Evolutionary conservation across 2,329 filamentous ascomycete species (phyloP).

Genomic region (Penicillium sp.): DNA sequence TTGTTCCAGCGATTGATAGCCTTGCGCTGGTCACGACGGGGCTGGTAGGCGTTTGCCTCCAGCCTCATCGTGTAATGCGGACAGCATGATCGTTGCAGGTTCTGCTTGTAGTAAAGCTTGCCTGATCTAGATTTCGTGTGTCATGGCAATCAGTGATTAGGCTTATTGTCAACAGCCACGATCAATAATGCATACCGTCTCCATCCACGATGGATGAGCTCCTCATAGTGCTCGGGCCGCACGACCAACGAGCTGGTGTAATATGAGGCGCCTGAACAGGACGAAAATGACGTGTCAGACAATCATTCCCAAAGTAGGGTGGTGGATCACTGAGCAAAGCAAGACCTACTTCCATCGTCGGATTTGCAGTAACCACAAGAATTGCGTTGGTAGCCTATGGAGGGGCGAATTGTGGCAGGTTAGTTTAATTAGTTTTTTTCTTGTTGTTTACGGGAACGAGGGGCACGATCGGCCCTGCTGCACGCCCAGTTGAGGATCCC

Average conservation of each 20-base stretch:
- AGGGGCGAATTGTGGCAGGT: not conserved
- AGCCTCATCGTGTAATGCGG: conserved; percentile 68
- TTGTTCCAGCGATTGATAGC: conserved; percentile 53
- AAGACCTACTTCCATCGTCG: conserved; percentile 46
- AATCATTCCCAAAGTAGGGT: conserved; percentile 9
- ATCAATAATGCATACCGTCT: conserved; percentile 40
- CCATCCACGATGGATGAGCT: conserved; percentile 52
- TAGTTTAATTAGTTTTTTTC: not conserved
- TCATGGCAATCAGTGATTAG: conserved; percentile 8
- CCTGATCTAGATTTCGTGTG: conserved; percentile 42
- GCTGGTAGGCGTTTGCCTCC: conserved; percentile 45
- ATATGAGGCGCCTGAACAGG: conserved; percentile 45
- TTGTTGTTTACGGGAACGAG: not conserved
- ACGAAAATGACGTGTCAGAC: conserved; percentile 21
- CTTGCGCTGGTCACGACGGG: conserved; percentile 50
- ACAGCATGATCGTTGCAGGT: conserved; percentile 77
- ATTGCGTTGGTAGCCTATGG: conserved; percentile 49
- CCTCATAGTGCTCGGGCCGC: conserved; percentile 49
- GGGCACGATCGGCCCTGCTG: not conserved
- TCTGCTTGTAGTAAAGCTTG: conserved; percentile 53
- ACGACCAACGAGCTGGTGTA: conserved; percentile 49
- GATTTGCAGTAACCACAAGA: conserved; percentile 53
- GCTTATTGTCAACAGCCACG: not conserved
- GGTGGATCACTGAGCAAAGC: not conserved
- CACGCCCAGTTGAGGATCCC: not conserved